Evolutionary conservation across 2,329 filamentous ascomycete genomes (phyloP).

Genomic region (Furcasterigmium sp.): DNA sequence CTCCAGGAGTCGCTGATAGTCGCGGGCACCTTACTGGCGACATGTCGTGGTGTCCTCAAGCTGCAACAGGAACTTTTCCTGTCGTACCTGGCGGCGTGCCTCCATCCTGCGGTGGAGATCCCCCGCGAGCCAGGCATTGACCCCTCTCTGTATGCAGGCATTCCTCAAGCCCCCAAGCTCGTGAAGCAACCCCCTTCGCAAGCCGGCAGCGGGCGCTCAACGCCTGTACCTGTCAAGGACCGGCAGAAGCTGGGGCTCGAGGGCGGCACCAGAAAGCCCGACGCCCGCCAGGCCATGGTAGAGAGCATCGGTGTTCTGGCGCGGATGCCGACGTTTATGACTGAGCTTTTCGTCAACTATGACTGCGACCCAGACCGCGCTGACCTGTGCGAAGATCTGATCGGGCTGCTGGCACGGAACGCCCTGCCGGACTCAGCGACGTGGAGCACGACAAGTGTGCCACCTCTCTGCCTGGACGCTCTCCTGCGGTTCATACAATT

Average conservation of each 20-base stretch:
- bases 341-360: constrained; percentile 95
- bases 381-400: constrained; percentile 92
- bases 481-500: constrained; percentile 88
- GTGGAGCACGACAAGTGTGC: constrained; percentile 98
- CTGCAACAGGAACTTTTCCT: constrained; percentile 95
- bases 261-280: constrained; percentile 85
- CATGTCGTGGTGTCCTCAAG: constrained; percentile 85
- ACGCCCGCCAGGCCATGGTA: constrained; percentile 96
- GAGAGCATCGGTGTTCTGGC: constrained; percentile 90
- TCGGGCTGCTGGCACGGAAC: constrained; percentile 87
- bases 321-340: constrained; percentile 90
- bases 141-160: constrained; percentile 84
- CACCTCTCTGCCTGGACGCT: constrained; percentile 88
- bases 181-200: constrained; percentile 74
- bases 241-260: constrained; percentile 89
- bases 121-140: constrained; percentile 87
- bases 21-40: constrained; percentile 83
- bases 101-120: constrained; percentile 92
- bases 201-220: constrained; percentile 72
- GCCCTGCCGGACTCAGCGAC: constrained; percentile 93
- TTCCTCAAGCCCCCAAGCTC: constrained; percentile 84
- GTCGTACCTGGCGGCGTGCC: constrained; percentile 87
- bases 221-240: constrained; percentile 87
- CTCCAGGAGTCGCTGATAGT: constrained; percentile 90
- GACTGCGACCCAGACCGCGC: constrained; percentile 90